Percentiles rank a stretch among this genome's conserved stretches.
phyloP scores from a whole-genome alignment of 2,329 filamentous ascomycete species.

The Aspergillus sp. region DNA sequence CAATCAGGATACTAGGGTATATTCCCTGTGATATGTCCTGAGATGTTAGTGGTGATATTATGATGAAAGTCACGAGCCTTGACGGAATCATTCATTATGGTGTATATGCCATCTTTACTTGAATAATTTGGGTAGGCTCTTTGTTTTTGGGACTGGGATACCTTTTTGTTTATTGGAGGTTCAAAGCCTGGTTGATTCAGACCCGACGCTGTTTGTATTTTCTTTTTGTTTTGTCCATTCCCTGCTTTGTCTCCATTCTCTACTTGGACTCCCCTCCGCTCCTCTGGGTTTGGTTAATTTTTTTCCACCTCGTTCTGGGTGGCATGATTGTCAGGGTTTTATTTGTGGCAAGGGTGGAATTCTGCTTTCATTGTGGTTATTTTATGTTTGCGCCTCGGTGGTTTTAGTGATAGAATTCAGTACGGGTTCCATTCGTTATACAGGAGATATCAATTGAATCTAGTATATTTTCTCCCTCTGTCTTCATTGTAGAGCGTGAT shows the following conservation, averaged over 20 bases:
- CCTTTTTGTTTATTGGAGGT: not conserved
- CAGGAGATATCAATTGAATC: not conserved
- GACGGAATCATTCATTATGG: slow-evolving; percentile 4
- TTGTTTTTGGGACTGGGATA: not conserved
- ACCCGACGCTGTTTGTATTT: not conserved
- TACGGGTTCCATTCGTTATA: not conserved
- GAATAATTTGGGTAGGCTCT: not conserved
- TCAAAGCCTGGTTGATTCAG: not conserved
- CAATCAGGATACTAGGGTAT: slow-evolving; percentile 12
- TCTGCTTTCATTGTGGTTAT: slow-evolving; percentile 4
- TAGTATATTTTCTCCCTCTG: not conserved
- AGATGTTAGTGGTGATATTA: slow-evolving; percentile 12
- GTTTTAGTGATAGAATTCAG: slow-evolving; percentile 10
- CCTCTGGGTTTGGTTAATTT: not conserved
- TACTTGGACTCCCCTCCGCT: not conserved
- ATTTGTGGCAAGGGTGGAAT: slow-evolving; percentile 4
- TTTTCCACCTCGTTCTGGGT: not conserved
- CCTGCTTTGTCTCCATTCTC: not conserved
- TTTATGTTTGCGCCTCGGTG: not conserved
- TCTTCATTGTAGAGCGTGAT: not conserved
- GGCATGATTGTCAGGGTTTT: not conserved
- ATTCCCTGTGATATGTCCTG: not conserved
- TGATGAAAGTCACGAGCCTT: slow-evolving; percentile 7
- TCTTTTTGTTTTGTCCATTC: not conserved
- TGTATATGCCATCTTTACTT: slow-evolving; percentile 5